These are phyloP conservation scores for Cystobasidium slooffiae DNA, from an alignment of 1,284 basidiomycete genomes.

Conservation along the genomic window DNA sequence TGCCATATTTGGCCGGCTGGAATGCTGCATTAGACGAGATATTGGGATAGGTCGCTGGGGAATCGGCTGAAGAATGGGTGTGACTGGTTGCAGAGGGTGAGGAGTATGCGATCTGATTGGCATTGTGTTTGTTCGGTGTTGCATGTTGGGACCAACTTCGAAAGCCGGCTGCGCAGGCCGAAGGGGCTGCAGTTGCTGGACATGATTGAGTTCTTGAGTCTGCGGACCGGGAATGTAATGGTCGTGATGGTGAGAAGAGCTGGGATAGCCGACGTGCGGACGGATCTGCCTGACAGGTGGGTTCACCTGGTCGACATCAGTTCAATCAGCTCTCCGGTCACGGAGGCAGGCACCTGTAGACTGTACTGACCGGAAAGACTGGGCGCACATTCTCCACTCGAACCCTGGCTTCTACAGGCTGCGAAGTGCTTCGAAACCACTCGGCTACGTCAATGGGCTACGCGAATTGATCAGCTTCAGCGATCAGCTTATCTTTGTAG, in stretches of 20 bases:
- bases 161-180: background rate
- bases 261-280: no score
- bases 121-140: background rate
- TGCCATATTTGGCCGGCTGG: background rate
- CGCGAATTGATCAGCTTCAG: background rate
- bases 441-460: background rate
- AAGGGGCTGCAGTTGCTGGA: background rate
- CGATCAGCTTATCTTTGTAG: no score
- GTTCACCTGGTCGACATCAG: background rate
- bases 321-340: background rate
- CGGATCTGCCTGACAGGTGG: background rate
- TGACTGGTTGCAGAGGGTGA: background rate
- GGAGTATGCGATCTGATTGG: background rate
- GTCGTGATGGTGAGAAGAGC: no score
- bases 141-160: background rate
- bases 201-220: no score
- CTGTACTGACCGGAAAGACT: background rate
- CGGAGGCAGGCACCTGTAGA: background rate
- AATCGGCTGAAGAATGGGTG: slow-evolving; percentile 1
- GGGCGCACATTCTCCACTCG: background rate
- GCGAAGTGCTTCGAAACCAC: slow-evolving; percentile 16
- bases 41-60: slow-evolving; percentile 18
- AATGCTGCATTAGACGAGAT: slow-evolving; percentile 8
- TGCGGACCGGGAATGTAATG: no score
- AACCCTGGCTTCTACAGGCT: background rate